Evolutionary conservation across 2,329 filamentous ascomycete species (phyloP).

Genomic region (Xylaria sp.): DNA sequence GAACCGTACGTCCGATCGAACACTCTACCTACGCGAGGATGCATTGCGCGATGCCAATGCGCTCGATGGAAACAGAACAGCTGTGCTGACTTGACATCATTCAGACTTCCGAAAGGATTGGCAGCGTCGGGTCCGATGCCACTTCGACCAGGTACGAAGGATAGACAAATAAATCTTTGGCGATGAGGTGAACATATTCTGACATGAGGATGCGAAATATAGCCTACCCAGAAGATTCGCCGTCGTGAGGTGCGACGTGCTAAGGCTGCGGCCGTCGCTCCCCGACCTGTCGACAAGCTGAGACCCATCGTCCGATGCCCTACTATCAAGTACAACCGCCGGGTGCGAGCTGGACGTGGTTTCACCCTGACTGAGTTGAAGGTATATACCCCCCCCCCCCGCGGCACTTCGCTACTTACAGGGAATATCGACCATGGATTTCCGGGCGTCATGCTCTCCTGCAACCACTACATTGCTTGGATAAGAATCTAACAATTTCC

Average conservation of each 20-base stretch:
- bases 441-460: not conserved
- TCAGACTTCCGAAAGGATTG: constrained; percentile 99
- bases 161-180: constrained; percentile 16
- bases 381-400: constrained; percentile 56
- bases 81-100: constrained; percentile 41
- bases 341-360: constrained; percentile 92
- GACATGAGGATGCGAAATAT: constrained; percentile 34
- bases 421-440: not conserved
- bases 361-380: constrained; percentile 98
- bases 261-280: constrained; percentile 94
- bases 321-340: constrained; percentile 98
- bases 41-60: constrained; percentile 17
- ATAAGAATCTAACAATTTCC: constrained; percentile 39
- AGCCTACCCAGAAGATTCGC: constrained; percentile 96
- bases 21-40: constrained; percentile 7
- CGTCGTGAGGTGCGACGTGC: constrained; percentile 88
- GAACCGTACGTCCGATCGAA: constrained; percentile 71
- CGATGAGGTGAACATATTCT: constrained; percentile 18
- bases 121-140: constrained; percentile 97
- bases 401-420: no score
- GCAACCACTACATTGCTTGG: not conserved
- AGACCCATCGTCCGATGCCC: constrained; percentile 97
- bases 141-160: constrained; percentile 95
- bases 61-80: not conserved
- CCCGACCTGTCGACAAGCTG: constrained; percentile 95